phyloP scores from a whole-genome alignment of 495 filamentous ascomycete species.

The Penicillium alfredii region DNA sequence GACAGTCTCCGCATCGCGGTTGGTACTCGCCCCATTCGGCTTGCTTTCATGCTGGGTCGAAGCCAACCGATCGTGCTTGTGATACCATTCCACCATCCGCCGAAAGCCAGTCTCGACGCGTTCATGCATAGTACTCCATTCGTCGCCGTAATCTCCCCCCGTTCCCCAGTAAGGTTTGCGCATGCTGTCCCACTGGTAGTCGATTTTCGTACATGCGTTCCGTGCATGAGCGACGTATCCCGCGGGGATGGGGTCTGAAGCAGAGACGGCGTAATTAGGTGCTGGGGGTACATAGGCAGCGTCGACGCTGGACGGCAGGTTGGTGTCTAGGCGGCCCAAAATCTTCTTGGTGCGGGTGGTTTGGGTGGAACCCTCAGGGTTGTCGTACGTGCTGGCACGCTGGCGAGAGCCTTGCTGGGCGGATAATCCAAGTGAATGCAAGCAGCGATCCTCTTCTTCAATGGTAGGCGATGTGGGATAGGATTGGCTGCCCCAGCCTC shows the following conservation, averaged over 20 bases:
- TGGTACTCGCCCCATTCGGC: constrained; percentile 44
- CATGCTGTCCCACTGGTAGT: constrained; percentile 95
- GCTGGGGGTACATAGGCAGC: constrained; percentile 64
- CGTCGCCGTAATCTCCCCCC: constrained; percentile 83
- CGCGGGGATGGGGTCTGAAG: constrained; percentile 70
- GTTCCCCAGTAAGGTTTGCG: constrained; percentile 72
- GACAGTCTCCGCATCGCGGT: constrained; percentile 67
- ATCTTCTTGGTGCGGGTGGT: constrained; percentile 12
- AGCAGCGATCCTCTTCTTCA: constrained; percentile 20
- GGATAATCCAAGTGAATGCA: neutral
- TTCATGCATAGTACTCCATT: constrained; percentile 92
- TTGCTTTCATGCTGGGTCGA: constrained; percentile 15
- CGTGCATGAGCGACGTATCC: constrained; percentile 92
- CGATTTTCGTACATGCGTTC: constrained; percentile 76
- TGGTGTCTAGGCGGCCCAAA: constrained; percentile 28
- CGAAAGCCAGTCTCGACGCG: constrained; percentile 74
- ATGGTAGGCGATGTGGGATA: constrained; percentile 14
- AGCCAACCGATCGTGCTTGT: constrained; percentile 40
- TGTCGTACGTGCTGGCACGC: constrained; percentile 31
- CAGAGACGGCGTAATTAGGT: constrained; percentile 77
- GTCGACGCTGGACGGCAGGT: constrained; percentile 22
- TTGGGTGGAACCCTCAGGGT: constrained; percentile 13
- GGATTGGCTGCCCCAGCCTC: constrained; percentile 50
- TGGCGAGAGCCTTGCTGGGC: constrained; percentile 16
- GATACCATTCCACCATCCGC: constrained; percentile 76